Conservation (phyloP, 805 yeast species). For the Candida dendrica region DNA sequence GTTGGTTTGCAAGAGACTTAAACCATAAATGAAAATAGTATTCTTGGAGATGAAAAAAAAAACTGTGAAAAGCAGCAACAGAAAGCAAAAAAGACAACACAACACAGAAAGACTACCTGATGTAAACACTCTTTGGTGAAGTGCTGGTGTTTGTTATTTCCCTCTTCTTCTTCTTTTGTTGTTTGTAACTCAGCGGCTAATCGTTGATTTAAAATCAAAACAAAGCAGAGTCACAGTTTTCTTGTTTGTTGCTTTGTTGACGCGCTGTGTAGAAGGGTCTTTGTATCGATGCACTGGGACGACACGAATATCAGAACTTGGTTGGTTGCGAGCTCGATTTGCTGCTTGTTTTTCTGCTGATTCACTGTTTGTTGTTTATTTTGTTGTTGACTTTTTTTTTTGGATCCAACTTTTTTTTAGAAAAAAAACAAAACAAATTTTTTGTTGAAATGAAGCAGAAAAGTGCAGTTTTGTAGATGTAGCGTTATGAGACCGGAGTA, state of each 20-base stretch:
- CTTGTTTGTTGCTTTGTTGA: background rate
- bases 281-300: no score
- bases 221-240: background rate
- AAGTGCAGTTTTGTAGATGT: background rate
- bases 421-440: no score
- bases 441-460: background rate
- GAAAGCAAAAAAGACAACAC: background rate
- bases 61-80: no score
- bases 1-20: background rate
- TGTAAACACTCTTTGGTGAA: no score
- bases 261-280: background rate
- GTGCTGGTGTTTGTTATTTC: no score
- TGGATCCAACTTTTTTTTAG: background rate
- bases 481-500: no score
- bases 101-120: no score
- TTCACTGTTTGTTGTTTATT: background rate
- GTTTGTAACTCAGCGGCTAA: background rate
- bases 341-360: background rate
- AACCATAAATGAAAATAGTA: background rate
- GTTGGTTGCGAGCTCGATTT: no score
- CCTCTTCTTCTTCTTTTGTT: no score
- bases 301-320: no score
- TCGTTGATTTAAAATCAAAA: background rate
- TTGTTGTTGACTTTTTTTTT: background rate
- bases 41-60: background rate